A percentile compares a stretch with the other conserved stretches of the same genome.
phyloP scores from a whole-genome alignment of 1,139 yeast genomes.

The Blastobotrys apis region DNA sequence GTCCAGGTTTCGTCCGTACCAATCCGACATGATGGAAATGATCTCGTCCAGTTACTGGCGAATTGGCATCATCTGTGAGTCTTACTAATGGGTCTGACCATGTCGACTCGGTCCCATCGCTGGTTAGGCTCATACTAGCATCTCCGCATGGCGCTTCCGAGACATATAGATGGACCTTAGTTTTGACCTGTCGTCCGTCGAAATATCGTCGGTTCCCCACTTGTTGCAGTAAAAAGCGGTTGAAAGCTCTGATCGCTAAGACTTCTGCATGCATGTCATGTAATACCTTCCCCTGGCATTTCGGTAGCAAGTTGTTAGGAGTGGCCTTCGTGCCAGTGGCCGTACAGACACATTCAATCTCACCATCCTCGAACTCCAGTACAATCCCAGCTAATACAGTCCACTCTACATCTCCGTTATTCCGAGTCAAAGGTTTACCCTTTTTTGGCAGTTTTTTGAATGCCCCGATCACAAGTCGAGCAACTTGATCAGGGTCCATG shows the following conservation, averaged over 20 bases:
- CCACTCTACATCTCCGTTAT: slow-evolving; percentile 74
- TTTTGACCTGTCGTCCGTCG: slow-evolving; percentile 1
- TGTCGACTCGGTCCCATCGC: slow-evolving; percentile 23
- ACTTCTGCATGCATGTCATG: slow-evolving; percentile 93
- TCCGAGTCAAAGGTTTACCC: slow-evolving; percentile 56
- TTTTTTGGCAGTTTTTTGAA: slow-evolving; percentile 38
- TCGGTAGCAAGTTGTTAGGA: slow-evolving; percentile 47
- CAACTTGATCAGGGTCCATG: slow-evolving; percentile 30
- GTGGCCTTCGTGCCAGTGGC: slow-evolving; percentile 82
- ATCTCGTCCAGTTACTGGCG: slow-evolving; percentile 60
- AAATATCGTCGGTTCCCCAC: slow-evolving; percentile 24
- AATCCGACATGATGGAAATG: slow-evolving; percentile 54
- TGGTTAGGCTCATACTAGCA: slow-evolving; percentile 52
- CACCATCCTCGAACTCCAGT: slow-evolving; percentile 38
- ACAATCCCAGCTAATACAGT: slow-evolving; percentile 76
- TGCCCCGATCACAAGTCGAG: slow-evolving; percentile 31
- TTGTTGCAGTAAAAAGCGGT: slow-evolving; percentile 42
- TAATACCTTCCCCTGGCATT: slow-evolving; percentile 51
- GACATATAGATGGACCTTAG: slow-evolving; percentile 43
- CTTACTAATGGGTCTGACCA: slow-evolving; percentile 24
- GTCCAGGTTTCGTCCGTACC: slow-evolving; percentile 89
- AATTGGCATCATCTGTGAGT: slow-evolving; percentile 28
- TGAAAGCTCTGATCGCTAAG: slow-evolving; percentile 64
- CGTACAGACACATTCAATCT: slow-evolving; percentile 41
- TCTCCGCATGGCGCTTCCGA: slow-evolving; percentile 95